Base-by-base conservation (phyloP, 2,329 filamentous ascomycete species). In the Plenodomus biglobosus region DNA sequence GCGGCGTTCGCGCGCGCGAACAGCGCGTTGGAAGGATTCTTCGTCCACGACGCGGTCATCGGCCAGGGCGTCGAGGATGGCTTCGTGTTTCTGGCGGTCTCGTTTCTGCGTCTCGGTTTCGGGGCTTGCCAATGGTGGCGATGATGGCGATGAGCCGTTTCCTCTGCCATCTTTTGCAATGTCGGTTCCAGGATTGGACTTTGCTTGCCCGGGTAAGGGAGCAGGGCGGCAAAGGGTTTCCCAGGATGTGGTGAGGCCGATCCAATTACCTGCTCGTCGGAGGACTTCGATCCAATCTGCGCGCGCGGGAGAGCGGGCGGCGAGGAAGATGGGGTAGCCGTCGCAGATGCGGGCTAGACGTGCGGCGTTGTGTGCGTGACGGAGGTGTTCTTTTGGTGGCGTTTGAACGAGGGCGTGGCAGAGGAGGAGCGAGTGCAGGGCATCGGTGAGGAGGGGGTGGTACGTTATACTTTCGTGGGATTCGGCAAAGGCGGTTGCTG, bases 201-300 rank as follows among this genome's bases (percentile, higher is more conserved):
- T 56, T 53, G 20, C 22, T 41, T 48, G 36, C 45, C 38, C 17
- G 2, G 73, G 72, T 3, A 76, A 59, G 1, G 75, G 74, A 4
- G 73, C 71, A n/a, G 75, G 73, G 1, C 73, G 68, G 53, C 88
- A 92, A 4, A 94, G 79, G 1, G 74, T 75, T 53, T 92, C 87
- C 90, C 89, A 94, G 1, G 78, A 77, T 3, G 79, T 73, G 2
- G 72, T 67, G 8, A 94, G 78, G 6, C 81, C 78, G 42, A 92
- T 78, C 85, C 86, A 90, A 64, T 89, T 87, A 27, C 83, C 78
- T 0, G 81, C 79, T 22, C 83, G 80, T 0, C 85, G 80, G 8
- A 94, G 70, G 0, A 92, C 78, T 70, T 92, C 87, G 40, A 86
- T 83, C 89, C 89, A 95, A 71, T 95, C 90, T 2, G 85, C 82